Evolutionary conservation across 2,329 filamentous ascomycete genomes (phyloP).

Genomic region (Exophiala aquamarina): DNA sequence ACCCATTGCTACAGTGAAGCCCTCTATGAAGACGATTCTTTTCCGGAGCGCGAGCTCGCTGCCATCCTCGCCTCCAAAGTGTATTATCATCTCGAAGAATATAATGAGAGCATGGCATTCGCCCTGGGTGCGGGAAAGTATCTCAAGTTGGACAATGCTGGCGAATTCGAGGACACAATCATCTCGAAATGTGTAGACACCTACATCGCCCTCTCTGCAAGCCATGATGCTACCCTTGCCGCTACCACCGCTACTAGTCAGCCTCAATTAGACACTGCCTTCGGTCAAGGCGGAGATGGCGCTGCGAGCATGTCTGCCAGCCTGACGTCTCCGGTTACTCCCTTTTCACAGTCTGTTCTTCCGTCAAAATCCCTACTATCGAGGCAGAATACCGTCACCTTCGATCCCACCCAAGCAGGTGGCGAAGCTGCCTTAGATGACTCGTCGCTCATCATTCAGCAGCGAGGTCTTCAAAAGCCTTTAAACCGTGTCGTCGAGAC

Average conservation of each 20-base stretch:
- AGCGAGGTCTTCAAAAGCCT: conserved; percentile 73
- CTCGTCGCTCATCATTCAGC: conserved; percentile 63
- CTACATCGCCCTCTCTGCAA: conserved; percentile 79
- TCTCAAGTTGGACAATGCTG: conserved; percentile 85
- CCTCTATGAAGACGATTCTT: conserved; percentile 93
- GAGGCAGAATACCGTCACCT: conserved; percentile 65
- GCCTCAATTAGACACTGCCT: conserved; percentile 75
- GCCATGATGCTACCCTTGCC: conserved; percentile 54
- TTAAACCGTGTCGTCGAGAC: conserved; percentile 82
- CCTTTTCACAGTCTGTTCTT: conserved; percentile 89
- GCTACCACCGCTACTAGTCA: conserved; percentile 49
- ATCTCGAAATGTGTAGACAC: conserved; percentile 98
- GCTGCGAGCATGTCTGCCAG: conserved; percentile 63
- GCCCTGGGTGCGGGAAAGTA: conserved; percentile 91
- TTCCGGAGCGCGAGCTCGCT: conserved; percentile 89
- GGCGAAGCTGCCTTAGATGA: conserved; percentile 58
- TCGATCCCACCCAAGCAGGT: conserved; percentile 56
- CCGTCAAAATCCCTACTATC: conserved; percentile 96
- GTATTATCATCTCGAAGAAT: conserved; percentile 97
- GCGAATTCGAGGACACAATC: conserved; percentile 98
- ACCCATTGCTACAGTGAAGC: conserved; percentile 67
- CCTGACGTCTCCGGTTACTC: conserved; percentile 83
- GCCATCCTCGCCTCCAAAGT: conserved; percentile 95
- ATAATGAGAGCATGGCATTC: conserved; percentile 99
- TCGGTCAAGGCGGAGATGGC: conserved; percentile 66